Percentiles rank a stretch among this genome's conserved stretches.
Conservation (phyloP, 1,284 basidiomycete species). For the Neolentinus lepideus region DNA sequence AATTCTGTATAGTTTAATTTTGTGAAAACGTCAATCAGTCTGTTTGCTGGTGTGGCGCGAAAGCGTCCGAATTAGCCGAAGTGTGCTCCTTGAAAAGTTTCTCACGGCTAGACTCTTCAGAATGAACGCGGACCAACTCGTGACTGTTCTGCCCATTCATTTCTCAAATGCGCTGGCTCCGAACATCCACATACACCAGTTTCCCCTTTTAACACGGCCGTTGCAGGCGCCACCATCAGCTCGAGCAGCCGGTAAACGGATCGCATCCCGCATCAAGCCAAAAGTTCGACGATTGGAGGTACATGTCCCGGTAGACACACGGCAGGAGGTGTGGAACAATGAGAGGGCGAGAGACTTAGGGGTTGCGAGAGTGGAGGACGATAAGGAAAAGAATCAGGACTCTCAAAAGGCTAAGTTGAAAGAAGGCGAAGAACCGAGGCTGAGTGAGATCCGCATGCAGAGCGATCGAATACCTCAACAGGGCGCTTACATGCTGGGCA, state of each 20-base stretch:
- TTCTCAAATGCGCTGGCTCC: conserved; percentile 54
- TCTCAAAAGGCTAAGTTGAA: conserved; percentile 34
- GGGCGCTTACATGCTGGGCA: conserved; percentile 64
- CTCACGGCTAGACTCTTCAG: conserved; percentile 5
- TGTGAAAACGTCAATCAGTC: no score
- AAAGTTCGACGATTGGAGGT: conserved; percentile 57
- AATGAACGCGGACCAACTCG: conserved; percentile 48
- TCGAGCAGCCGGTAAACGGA: conserved; percentile 60
- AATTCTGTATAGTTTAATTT: no score
- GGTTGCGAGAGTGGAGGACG: conserved; percentile 55
- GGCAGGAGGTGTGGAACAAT: conserved; percentile 70
- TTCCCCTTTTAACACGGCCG: conserved; percentile 64
- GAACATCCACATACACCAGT: conserved; percentile 71
- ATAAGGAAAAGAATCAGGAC: conserved; percentile 67
- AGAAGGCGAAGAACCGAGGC: conserved; percentile 47
- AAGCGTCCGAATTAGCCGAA: not conserved
- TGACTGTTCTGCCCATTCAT: conserved; percentile 62
- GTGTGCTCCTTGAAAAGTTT: not conserved
- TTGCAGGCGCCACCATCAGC: conserved; percentile 72
- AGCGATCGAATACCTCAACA: conserved; percentile 63
- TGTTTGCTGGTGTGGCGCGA: no score
- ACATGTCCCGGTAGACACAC: conserved; percentile 69
- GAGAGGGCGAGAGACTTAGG: conserved; percentile 63
- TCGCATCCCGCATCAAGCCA: conserved; percentile 64
- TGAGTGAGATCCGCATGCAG: conserved; percentile 61